Base-by-base conservation (phyloP, 352 stramenopile genomes). In the Globisporangium radiosum region DNA sequence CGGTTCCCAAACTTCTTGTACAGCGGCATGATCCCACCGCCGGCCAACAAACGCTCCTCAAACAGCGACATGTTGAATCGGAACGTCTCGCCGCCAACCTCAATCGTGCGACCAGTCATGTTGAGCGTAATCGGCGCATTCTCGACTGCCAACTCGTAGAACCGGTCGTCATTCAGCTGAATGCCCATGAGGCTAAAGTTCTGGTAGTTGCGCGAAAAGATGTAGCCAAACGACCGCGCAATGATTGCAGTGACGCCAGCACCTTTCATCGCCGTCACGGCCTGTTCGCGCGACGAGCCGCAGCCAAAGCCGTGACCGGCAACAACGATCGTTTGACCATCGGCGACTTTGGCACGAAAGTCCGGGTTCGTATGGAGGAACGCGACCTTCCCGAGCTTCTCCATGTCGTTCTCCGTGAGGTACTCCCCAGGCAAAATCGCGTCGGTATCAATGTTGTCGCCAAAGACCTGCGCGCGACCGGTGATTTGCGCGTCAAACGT, bases 401-500 rank as follows among this genome's bases (percentile, higher is more conserved):
- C 82, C 59, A 94, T 80, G 69, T 94, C 85, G 66, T 92, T 94
- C 63, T 94, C 85, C 38, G 78, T 88, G 64, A 94, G 49, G 54
- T 76, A 92, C 63, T 94, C 81, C 33, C 81, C 85, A 1, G 85
- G 81, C 33, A 94, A 65, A 65, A 94, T 92, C n/a, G 83, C 85
- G 57, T 94, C 85, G 54, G 85, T 94, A 68, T 94, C 84, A 38
- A 94, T 92, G 64, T 94, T 94, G 73, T 94, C 85, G n/a, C 81
- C 83, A 66, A 92, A 94, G 11, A 92, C 79, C 58, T 92, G 85
- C 15, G 79, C 73, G 53, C 79, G 81, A 37, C 85, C 85, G 59
- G 75, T 76, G 52, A 94, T 89, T 49, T 75, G 73, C 19, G 68
- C 66, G 7, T 68, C 64, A 43, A 83, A 81, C 43, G 71, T 79